Percentiles rank a stretch among this genome's conserved stretches.
phyloP scores from a whole-genome alignment of 352 stramenopile species.

The Phytopythium chamaehyphon region DNA sequence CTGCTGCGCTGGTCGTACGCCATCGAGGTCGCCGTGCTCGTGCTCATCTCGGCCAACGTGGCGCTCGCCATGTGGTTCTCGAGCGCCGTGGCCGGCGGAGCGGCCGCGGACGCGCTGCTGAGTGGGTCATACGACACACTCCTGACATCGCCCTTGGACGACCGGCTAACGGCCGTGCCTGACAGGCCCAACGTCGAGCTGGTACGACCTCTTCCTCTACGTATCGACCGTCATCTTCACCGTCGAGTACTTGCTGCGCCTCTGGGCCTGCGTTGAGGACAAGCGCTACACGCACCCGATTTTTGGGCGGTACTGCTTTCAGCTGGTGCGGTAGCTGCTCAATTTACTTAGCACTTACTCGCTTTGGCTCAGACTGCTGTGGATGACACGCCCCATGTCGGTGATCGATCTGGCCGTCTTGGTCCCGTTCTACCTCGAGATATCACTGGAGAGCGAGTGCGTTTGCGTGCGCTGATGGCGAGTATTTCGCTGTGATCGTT shows the following conservation, averaged over 20 bases:
- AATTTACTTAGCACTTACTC: conserved; percentile 1
- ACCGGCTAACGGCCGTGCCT: no score
- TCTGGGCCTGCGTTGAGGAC: conserved; percentile 85
- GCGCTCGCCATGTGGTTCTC: conserved; percentile 70
- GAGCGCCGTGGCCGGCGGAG: conserved; percentile 14
- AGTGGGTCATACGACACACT: no score
- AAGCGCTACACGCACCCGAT: conserved; percentile 49
- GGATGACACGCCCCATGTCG: conserved; percentile 78
- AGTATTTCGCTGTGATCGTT: neutral
- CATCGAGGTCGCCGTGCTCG: conserved; percentile 61
- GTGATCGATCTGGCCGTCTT: conserved; percentile 75
- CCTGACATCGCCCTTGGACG: no score
- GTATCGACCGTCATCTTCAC: conserved; percentile 72
- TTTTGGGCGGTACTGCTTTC: conserved; percentile 34
- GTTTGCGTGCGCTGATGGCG: no score
- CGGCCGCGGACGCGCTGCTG: conserved; percentile 5
- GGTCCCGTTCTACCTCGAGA: conserved; percentile 79
- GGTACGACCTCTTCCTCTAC: conserved; percentile 80
- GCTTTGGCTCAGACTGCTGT: conserved; percentile 41
- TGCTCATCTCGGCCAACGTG: conserved; percentile 78
- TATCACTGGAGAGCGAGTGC: conserved; percentile 60
- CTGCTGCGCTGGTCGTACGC: conserved; percentile 66
- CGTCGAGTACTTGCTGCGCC: conserved; percentile 62
- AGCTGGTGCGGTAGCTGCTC: no score
- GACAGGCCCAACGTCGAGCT: conserved; percentile 23